Evolutionary conservation across 1,284 basidiomycete species (phyloP), one percentile per base, ranked within the genome.

Genomic region (Athelia psychrophila): DNA sequence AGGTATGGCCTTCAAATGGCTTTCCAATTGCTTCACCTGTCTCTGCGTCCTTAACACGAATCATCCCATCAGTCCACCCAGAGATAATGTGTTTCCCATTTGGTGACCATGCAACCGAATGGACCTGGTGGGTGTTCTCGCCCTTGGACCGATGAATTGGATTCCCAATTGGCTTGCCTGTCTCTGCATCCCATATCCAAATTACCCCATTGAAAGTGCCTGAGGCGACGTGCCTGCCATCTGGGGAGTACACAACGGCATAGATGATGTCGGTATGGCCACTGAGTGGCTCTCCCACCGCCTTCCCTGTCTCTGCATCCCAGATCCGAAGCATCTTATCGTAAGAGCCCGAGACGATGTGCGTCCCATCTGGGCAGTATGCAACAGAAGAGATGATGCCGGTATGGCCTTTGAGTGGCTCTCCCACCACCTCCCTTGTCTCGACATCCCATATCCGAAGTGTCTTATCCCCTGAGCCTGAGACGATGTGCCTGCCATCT

Each of bases 31-130:
- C 33, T 35, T n/a, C n/a, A n/a, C 33, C n/a, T 10, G 33, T 10
- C 33, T 35, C 33, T 35, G 33, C 33, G n/a, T 35, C n/a, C 33
- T n/a, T 12, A n/a, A 35, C 33, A 35, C 33, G n/a, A n/a, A 35
- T 35, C n/a, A 47, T 44, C 8, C 38, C 35, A 30, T 54, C 54
- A 12, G 13, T 2, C 10, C 45, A 54, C 20, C 49, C 38, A 44
- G 54, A 54, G 2, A 51, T 45, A 44, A 56, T 45, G 13, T 35
- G 27, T 12, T 19, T 53, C n/a, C 49, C 44, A 48, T 53, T 40
- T 33, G 16, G 2, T 23, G 52, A 54, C 35, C 40, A 56, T 50
- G 53, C 50, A 22, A 49, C 50, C 27, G 52, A 54, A 4, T 19
- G 49, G 40, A 56, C 47, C n/a, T 10, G 12, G n/a, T 35, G 12